phyloP scores from a whole-genome alignment of 768 basidiomycete genomes.

The Arthromyces matolae region DNA sequence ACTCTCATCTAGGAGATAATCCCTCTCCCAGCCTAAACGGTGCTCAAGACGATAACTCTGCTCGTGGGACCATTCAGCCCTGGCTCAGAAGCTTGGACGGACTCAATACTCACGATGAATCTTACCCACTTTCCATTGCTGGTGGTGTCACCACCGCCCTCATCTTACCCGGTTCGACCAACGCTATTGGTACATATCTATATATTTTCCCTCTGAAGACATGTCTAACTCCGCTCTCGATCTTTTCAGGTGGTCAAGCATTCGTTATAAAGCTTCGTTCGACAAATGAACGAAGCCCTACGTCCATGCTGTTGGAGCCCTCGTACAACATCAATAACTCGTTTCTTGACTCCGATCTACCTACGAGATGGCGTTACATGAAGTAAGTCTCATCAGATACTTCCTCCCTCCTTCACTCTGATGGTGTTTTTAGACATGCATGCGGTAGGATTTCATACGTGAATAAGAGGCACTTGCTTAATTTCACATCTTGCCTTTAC shows the following conservation, averaged over 20 bases:
- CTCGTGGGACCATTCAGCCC: constrained; percentile 41
- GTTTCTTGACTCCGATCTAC: constrained; percentile 38
- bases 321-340: constrained; percentile 59
- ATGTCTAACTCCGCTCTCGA: neutral
- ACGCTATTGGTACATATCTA: constrained; percentile 51
- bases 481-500: neutral
- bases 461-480: neutral
- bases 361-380: constrained; percentile 71
- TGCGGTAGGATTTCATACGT: constrained; percentile 41
- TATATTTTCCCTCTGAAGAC: neutral
- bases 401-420: neutral
- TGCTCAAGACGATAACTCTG: constrained; percentile 52
- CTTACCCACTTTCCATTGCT: constrained; percentile 64
- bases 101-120: constrained; percentile 76
- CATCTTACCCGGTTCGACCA: constrained; percentile 69
- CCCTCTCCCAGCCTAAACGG: constrained; percentile 51
- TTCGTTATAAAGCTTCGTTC: constrained; percentile 76
- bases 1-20: constrained; percentile 62
- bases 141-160: constrained; percentile 80
- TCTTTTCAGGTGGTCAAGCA: constrained; percentile 59
- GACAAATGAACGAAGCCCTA: constrained; percentile 65
- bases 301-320: constrained; percentile 73
- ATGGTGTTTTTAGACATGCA: constrained; percentile 40
- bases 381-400: constrained; percentile 44
- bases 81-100: constrained; percentile 77